phyloP scores from a whole-genome alignment of 73 alveolate genomes.

The Loxodes magnus region DNA sequence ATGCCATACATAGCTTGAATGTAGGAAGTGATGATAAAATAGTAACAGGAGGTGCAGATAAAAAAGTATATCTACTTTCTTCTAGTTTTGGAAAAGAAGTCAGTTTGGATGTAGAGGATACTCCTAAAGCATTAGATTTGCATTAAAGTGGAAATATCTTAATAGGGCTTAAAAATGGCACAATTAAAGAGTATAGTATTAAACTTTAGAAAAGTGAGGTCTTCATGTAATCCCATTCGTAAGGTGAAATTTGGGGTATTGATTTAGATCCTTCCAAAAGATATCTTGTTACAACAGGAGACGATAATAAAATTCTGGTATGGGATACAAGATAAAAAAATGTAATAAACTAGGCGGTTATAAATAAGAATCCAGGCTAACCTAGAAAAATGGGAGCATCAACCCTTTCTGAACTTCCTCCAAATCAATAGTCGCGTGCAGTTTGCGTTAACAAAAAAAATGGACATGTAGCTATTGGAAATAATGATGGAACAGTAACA shows the following conservation, averaged over 20 bases:
- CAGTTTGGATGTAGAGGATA: conserved; percentile 21
- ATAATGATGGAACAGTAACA: conserved; percentile 69
- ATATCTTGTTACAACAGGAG: conserved; percentile 26
- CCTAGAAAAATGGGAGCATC: conserved; percentile 46
- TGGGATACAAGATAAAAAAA: conserved; percentile 15
- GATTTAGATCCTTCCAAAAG: not conserved
- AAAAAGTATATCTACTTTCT: conserved; percentile 20
- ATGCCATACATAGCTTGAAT: conserved; percentile 40
- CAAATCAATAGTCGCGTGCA: conserved; percentile 53
- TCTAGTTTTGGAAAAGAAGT: conserved; percentile 11
- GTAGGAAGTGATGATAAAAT: conserved; percentile 34
- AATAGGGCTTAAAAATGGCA: conserved; percentile 86
- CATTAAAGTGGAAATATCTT: conserved; percentile 53
- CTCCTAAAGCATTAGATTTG: conserved; percentile 73
- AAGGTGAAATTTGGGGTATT: conserved; percentile 78
- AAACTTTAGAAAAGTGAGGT: conserved; percentile 30
- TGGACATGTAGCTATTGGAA: conserved; percentile 74
- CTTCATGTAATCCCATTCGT: conserved; percentile 60
- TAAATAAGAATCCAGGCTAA: conserved; percentile 20
- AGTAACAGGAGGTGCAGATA: conserved; percentile 57
- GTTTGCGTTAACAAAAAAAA: conserved; percentile 48
- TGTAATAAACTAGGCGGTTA: conserved; percentile 26
- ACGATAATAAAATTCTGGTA: conserved; percentile 34
- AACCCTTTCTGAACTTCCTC: conserved; percentile 43
- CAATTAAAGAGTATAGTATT: conserved; percentile 41